Percentiles rank a stretch among this genome's conserved stretches.
phyloP scores from a whole-genome alignment of 441 rosid genomes.

The Biscutella laevigata region DNA sequence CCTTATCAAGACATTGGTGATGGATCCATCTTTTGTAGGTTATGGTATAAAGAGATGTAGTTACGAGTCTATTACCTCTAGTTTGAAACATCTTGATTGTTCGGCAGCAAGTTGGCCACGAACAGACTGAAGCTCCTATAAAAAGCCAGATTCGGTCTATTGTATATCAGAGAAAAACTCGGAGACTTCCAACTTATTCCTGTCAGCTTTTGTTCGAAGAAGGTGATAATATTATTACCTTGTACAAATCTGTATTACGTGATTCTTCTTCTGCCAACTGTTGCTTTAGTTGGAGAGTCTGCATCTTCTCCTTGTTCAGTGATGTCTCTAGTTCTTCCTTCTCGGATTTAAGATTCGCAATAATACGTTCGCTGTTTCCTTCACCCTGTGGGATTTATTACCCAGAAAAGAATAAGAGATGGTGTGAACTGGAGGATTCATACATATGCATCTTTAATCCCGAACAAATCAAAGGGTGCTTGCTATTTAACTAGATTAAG shows the following conservation, averaged over 20 bases:
- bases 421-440: too few relatives aligned
- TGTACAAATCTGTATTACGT: slow-evolving; percentile 66
- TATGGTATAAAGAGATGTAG: too few relatives aligned
- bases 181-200: too few relatives aligned
- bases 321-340: slow-evolving; percentile 74
- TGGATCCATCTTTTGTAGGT: too few relatives aligned
- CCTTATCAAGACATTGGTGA: not conserved
- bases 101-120: slow-evolving; percentile 92
- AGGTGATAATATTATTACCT: slow-evolving; percentile 38
- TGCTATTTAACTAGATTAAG: not conserved
- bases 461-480: not conserved
- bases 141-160: too few relatives aligned
- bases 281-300: slow-evolving; percentile 61
- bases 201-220: slow-evolving; percentile 1
- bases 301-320: slow-evolving; percentile 65
- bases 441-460: too few relatives aligned
- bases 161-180: too few relatives aligned
- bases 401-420: not conserved
- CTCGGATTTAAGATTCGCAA: slow-evolving; percentile 59
- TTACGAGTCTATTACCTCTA: too few relatives aligned
- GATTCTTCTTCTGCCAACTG: slow-evolving; percentile 70
- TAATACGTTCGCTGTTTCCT: slow-evolving; percentile 38
- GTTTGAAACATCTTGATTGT: slow-evolving; percentile 93
- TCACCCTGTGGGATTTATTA: slow-evolving; percentile 38
- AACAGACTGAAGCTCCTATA: slow-evolving; percentile 78